Conservation (phyloP, 2,329 filamentous ascomycete species). For the Microdochium nivale region DNA sequence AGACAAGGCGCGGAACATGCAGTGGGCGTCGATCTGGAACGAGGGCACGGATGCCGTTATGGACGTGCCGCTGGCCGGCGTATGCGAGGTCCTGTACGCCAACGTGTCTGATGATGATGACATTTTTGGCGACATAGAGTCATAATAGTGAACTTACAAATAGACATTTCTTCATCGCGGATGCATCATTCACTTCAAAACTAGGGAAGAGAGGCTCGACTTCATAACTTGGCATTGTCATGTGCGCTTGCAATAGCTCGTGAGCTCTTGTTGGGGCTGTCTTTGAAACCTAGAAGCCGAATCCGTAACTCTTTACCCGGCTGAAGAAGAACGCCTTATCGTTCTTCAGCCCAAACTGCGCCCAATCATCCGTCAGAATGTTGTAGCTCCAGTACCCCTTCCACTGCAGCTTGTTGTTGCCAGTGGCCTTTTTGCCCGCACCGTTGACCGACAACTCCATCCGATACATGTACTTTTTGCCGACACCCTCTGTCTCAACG, state of each 20-base stretch:
- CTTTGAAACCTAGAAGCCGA: background rate
- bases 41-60: constrained; percentile 93
- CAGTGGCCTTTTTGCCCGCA: constrained; percentile 49
- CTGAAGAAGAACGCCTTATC: constrained; percentile 61
- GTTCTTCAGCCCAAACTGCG: constrained; percentile 61
- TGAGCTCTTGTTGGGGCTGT: too few relatives aligned
- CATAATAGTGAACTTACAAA: background rate
- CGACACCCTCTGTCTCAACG: constrained; percentile 80
- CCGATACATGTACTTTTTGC: constrained; percentile 71
- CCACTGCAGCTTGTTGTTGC: constrained; percentile 86
- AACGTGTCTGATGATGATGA: constrained; percentile 23
- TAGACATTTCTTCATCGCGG: background rate
- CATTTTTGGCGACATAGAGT: constrained; percentile 2
- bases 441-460: constrained; percentile 68
- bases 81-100: constrained; percentile 90
- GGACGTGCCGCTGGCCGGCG: constrained; percentile 90
- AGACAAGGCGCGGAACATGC: constrained; percentile 25
- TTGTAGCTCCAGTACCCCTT: constrained; percentile 90
- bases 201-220: too few relatives aligned
- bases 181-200: background rate
- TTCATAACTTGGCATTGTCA: too few relatives aligned
- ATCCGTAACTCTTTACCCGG: constrained; percentile 53
- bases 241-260: too few relatives aligned
- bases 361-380: constrained; percentile 82
- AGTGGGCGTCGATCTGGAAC: constrained; percentile 83